Percentiles rank a stretch among this genome's conserved stretches.
These are phyloP conservation scores for Arabidopsis thaliana DNA, from an alignment of 345 rosid species.

Conservation along the genomic window TAIR10.1 NC_003074.8:204501-205000, in stretches of 20 bases:
- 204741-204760: neutral
- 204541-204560: neutral
- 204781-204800: neutral
- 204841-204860: neutral
- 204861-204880: neutral
- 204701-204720: conserved; percentile 7
- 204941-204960: neutral
- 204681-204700: neutral
- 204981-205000: conserved; percentile 37
- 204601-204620: conserved; percentile 15
- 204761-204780: conserved; percentile 18
- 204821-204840: neutral
- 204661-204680: neutral
- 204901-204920: neutral
- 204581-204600: conserved; percentile 20
- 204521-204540: conserved; percentile 8
- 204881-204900: neutral
- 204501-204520: conserved; percentile 39
- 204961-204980: neutral
- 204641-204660: conserved; percentile 7
- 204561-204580: conserved; percentile 43
- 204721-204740: neutral
- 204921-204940: conserved; percentile 10
- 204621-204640: conserved; percentile 28
- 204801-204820: conserved; percentile 9